phyloP scores from a whole-genome alignment of 305 asterid species.

The Fraxinus sp. region DNA sequence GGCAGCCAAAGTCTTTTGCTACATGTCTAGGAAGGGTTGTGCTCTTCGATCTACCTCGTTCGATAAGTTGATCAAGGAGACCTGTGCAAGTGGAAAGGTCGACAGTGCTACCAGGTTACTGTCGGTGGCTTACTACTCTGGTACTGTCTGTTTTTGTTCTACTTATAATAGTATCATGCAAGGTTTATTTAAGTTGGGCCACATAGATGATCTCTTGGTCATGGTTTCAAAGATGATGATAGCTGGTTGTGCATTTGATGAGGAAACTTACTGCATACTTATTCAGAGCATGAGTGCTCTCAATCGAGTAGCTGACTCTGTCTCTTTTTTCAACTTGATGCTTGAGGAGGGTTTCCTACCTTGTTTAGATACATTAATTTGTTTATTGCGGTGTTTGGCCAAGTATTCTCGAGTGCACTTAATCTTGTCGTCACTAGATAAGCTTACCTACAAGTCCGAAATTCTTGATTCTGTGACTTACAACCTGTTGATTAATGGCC shows the following conservation, averaged over 20 bases:
- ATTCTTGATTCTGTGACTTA: constrained; percentile 45
- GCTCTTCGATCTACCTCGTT: constrained; percentile 45
- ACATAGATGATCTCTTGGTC: constrained; percentile 27
- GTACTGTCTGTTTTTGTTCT: constrained; percentile 30
- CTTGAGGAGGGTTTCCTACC: constrained; percentile 48
- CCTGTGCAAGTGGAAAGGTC: constrained; percentile 43
- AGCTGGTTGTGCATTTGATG: constrained; percentile 46
- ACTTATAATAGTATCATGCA: constrained; percentile 52
- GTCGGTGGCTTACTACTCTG: constrained; percentile 36
- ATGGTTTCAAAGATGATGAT: constrained; percentile 58
- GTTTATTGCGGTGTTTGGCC: constrained; percentile 44
- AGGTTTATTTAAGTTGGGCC: constrained; percentile 38
- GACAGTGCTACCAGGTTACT: constrained; percentile 42
- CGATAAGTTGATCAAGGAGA: constrained; percentile 42
- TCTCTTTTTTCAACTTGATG: constrained; percentile 51
- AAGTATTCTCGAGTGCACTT: constrained; percentile 43
- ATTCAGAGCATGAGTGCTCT: constrained; percentile 41
- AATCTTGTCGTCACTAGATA: constrained; percentile 43
- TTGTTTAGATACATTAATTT: constrained; percentile 43
- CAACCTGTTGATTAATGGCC: constrained; percentile 51
- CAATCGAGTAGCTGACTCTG: constrained; percentile 29
- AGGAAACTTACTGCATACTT: constrained; percentile 48
- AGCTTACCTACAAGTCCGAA: constrained; percentile 34
- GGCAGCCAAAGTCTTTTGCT: constrained; percentile 51
- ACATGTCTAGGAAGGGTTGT: constrained; percentile 52